Conservation (phyloP, 805 yeast species). For the Torulaspora indica region DNA sequence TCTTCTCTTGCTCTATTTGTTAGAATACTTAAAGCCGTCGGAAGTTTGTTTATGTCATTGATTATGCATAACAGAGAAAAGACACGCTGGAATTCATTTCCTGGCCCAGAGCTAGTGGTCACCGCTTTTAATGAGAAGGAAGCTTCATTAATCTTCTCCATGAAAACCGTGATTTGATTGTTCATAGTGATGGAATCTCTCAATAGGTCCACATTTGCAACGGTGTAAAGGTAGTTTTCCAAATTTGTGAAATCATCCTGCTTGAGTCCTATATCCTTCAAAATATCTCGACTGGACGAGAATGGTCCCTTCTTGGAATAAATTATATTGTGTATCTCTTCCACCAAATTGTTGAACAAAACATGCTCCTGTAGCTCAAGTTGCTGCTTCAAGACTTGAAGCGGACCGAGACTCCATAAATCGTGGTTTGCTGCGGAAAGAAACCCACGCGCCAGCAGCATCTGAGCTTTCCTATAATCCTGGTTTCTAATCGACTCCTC, state of each 20-base stretch:
- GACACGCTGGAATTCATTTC: conserved; percentile 36
- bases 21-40: conserved; percentile 52
- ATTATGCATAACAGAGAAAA: conserved; percentile 52
- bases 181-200: conserved; percentile 45
- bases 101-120: conserved; percentile 21
- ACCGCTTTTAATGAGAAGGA: not conserved
- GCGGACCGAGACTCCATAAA: conserved; percentile 55
- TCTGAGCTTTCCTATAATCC: conserved; percentile 61
- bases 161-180: conserved; percentile 36
- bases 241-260: conserved; percentile 39
- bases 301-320: conserved; percentile 44
- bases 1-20: conserved; percentile 56
- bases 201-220: conserved; percentile 53
- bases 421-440: conserved; percentile 46
- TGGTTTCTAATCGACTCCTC: conserved; percentile 68
- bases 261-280: conserved; percentile 20
- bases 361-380: conserved; percentile 54
- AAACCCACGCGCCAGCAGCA: conserved; percentile 45
- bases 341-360: conserved; percentile 67
- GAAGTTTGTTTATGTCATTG: conserved; percentile 55
- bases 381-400: conserved; percentile 47
- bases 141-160: conserved; percentile 16
- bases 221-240: conserved; percentile 51
- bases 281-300: conserved; percentile 22
- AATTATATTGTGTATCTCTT: conserved; percentile 67